Conservation (phyloP, 2,329 filamentous ascomycete species). For the Graphiopsis chlorocephala region DNA sequence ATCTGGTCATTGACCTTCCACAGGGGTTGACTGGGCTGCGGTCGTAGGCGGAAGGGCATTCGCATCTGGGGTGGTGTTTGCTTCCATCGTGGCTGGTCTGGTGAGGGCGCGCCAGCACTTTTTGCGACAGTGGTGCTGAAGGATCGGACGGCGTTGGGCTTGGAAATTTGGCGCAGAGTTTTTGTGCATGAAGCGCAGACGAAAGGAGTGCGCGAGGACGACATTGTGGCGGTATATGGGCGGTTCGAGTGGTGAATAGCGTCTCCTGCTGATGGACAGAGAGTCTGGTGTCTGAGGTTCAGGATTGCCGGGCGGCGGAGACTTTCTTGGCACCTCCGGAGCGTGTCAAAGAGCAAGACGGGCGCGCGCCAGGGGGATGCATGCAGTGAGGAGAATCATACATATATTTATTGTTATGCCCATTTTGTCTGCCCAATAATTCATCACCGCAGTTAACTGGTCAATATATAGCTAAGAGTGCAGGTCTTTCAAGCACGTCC, state of each 20-base stretch:
- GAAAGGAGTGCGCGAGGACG: constrained; percentile 24
- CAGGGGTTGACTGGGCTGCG: constrained; percentile 54
- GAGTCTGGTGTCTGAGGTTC: constrained; percentile 15
- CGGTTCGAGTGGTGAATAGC: not conserved
- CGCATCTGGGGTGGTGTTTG: constrained; percentile 48
- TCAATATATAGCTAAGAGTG: not conserved
- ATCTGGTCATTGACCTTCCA: constrained; percentile 77
- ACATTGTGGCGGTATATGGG: constrained; percentile 19
- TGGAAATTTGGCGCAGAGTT: constrained; percentile 19
- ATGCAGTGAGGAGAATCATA: not conserved
- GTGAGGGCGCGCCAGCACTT: constrained; percentile 18
- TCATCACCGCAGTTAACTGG: not conserved
- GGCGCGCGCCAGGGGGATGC: not conserved
- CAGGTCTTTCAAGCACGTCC: not conserved
- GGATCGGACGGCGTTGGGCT: constrained; percentile 27
- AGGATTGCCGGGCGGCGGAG: constrained; percentile 6
- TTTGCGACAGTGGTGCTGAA: constrained; percentile 25
- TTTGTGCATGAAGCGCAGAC: constrained; percentile 34
- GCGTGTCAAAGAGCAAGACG: not conserved
- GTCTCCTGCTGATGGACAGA: constrained; percentile 8
- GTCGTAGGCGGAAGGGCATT: constrained; percentile 54
- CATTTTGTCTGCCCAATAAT: not conserved
- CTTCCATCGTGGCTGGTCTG: constrained; percentile 46
- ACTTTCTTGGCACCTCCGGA: constrained; percentile 10
- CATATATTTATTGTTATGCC: not conserved